Percentiles rank a stretch among this genome's conserved stretches.
phyloP scores from a whole-genome alignment of 805 yeast genomes.

The Candida insectalens region DNA sequence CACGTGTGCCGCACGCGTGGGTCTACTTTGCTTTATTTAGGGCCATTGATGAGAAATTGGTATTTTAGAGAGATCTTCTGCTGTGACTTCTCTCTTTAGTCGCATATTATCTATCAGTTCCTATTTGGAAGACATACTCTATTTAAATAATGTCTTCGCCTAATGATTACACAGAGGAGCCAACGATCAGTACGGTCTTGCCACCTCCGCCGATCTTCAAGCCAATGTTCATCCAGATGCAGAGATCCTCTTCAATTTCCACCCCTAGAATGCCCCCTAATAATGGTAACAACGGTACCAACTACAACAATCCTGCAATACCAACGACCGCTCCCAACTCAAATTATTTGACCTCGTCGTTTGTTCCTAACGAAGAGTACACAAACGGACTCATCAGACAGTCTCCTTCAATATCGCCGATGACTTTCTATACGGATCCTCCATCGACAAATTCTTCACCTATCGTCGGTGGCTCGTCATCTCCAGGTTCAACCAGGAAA shows the following conservation, averaged over 20 bases:
- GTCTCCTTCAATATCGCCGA: constrained; percentile 26
- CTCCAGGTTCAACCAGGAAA: constrained; percentile 6
- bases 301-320: not conserved
- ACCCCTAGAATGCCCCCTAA: constrained; percentile 3
- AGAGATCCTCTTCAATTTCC: constrained; percentile 11
- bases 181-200: constrained; percentile 12
- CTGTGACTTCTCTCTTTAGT: too few species aligned
- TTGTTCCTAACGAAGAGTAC: constrained; percentile 20
- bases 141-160: too few species aligned
- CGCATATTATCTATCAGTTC: too few species aligned
- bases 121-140: too few species aligned
- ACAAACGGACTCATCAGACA: constrained; percentile 14
- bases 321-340: constrained; percentile 9
- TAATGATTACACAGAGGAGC: too few species aligned
- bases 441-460: constrained; percentile 4
- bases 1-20: too few species aligned
- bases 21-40: too few species aligned
- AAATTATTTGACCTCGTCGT: constrained; percentile 22
- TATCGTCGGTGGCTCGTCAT: not conserved
- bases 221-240: constrained; percentile 37
- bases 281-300: not conserved
- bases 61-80: too few species aligned
- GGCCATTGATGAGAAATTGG: too few species aligned
- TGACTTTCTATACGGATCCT: constrained; percentile 17
- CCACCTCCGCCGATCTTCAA: constrained; percentile 40